Percentiles rank a stretch among this genome's conserved stretches.
phyloP scores from a whole-genome alignment of 225 moss, liverwort and hornwort species.

The Thuidium tamariscinum region DNA sequence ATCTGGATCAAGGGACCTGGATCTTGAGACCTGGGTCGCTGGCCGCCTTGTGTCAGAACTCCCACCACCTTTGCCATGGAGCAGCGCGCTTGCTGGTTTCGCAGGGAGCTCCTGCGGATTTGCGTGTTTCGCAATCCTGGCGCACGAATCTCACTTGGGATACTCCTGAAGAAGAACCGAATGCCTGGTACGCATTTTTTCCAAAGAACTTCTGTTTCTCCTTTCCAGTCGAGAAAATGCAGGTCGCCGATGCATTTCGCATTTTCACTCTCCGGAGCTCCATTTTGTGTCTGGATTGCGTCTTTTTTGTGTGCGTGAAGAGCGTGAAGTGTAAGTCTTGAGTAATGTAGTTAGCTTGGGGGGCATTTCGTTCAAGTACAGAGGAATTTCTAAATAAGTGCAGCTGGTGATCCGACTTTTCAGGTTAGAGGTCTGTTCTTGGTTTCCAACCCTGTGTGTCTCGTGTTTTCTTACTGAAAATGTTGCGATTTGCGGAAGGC shows the following conservation, averaged over 20 bases:
- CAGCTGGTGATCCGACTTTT: constrained; percentile 4
- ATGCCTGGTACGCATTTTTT: background rate
- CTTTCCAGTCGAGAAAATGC: background rate
- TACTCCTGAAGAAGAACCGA: background rate
- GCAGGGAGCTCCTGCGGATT: background rate
- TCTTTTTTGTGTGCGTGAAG: background rate
- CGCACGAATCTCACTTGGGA: background rate
- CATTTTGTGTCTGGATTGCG: background rate
- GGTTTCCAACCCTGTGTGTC: background rate
- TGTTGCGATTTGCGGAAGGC: background rate
- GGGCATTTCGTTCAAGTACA: background rate
- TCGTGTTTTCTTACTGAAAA: background rate
- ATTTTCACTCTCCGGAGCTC: background rate
- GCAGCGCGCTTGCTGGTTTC: background rate
- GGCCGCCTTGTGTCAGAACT: constrained; percentile 1
- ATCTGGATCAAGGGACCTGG: background rate
- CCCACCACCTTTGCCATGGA: background rate
- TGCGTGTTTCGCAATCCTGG: background rate
- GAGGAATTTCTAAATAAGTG: background rate
- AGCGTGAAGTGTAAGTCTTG: background rate
- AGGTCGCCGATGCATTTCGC: background rate
- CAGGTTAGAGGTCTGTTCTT: background rate
- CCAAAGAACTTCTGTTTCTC: background rate
- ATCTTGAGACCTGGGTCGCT: background rate
- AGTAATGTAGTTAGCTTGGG: background rate